Base-by-base conservation (phyloP, 208 protist genomes). In the Angomonas deanei region DNA sequence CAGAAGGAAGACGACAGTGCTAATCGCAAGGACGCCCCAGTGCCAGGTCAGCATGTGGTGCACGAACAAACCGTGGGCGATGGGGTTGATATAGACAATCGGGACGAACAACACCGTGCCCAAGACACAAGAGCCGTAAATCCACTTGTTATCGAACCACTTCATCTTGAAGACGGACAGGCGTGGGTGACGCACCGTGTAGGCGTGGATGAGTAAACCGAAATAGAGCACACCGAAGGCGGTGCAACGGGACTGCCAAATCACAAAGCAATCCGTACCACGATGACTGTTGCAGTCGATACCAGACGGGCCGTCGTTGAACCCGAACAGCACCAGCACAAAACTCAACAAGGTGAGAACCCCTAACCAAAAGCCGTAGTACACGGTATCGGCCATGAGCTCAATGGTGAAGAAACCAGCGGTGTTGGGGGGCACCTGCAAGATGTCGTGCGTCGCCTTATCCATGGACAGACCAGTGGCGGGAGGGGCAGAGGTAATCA, bases 1-100 rank as follows among this genome's bases (percentile, higher is more conserved):
- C 15, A 56, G 15, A 17, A 93, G 23, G 59, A 93, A 95, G 49
- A 84, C 32, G 11, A 90, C 30, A 3, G 87, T 33, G 36, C 68
- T 64, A 11, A 88, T 54, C 3, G 53, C 78, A 17, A 94, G 69
- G 13, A 91, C 77, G 17, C 58, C 88, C 88, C 88, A 94, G 57
- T 94, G 76, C 88, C 88, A 94, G 21, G 85, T 92, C 34, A 94
- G 72, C 78, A 70, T 86, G 70, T 84, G 61, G 58, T 94, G 88
- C 52, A 90, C 61, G 60, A 94, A 94, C 49, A 94, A 38, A 13
- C 54, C 52, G 38, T 84, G 73, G 4, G 85, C 88, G 33, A 94
- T 80, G 46, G 70, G 57, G 19, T 78, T 61, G 48, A 94, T 64
- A 72, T 94, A 94, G 13, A 91, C 70, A 60, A 94, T 94, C 0